Evolutionary conservation across 2,329 filamentous ascomycete genomes (phyloP).

Genomic region (Thielaviopsis populi): DNA sequence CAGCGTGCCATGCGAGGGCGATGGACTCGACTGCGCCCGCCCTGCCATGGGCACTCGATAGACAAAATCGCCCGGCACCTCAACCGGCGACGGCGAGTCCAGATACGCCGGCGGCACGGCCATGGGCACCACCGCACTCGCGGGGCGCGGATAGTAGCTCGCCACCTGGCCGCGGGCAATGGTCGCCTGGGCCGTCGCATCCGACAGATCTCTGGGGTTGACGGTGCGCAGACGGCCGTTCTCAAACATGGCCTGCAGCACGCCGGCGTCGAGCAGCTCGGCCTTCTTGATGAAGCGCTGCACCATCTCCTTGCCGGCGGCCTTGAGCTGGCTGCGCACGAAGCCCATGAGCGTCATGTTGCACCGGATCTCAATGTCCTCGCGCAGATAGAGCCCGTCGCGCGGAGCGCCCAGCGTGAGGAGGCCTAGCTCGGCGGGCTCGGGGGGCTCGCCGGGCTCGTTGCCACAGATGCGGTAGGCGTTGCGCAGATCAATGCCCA

Average conservation of each 20-base stretch:
- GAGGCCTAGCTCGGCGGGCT: constrained; percentile 46
- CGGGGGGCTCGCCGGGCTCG: constrained; percentile 50
- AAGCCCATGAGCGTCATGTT: constrained; percentile 50
- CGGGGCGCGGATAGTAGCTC: not conserved
- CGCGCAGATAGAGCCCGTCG: constrained; percentile 52
- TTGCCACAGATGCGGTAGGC: constrained; percentile 55
- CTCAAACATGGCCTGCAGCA: constrained; percentile 52
- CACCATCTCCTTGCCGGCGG: constrained; percentile 53
- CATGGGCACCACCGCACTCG: no score
- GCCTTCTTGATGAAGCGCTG: constrained; percentile 56
- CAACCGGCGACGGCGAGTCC: not conserved
- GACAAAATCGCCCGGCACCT: not conserved
- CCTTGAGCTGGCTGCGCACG: constrained; percentile 51
- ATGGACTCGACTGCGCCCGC: not conserved
- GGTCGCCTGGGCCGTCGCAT: constrained; percentile 16
- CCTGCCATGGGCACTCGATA: not conserved
- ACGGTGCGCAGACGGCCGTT: constrained; percentile 47
- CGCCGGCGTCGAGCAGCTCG: constrained; percentile 50
- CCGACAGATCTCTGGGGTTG: constrained; percentile 37
- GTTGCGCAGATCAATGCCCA: constrained; percentile 51
- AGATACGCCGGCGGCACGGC: not conserved
- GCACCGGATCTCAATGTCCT: constrained; percentile 57
- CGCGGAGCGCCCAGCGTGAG: constrained; percentile 42
- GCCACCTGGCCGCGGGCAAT: constrained; percentile 6
- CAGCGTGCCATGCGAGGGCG: not conserved